These are phyloP conservation scores for Amphibolis antarctica DNA, from an alignment of 106 monocot genomes.

Conservation along the genomic window DNA sequence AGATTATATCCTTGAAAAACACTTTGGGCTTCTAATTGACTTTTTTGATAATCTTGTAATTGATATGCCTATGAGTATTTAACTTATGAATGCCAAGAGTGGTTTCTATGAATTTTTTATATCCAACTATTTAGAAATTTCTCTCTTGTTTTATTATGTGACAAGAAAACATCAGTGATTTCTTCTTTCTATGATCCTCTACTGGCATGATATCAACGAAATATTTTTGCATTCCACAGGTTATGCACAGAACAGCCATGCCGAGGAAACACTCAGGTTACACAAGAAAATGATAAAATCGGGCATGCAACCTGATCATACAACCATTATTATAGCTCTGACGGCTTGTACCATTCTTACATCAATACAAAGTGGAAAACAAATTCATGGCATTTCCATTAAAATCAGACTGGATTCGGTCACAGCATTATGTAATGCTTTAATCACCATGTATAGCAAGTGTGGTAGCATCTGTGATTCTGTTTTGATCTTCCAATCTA, in stretches of 20 bases:
- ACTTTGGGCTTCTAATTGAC: too few species aligned
- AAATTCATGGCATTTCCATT: constrained; percentile 45
- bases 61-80: too few species aligned
- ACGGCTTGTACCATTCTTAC: constrained; percentile 65
- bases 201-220: background rate
- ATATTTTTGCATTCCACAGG: constrained; percentile 24
- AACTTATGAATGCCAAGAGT: too few species aligned
- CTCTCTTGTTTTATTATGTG: too few species aligned
- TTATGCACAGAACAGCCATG: constrained; percentile 53
- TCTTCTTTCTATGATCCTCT: too few species aligned
- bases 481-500: constrained; percentile 25
- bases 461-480: constrained; percentile 62
- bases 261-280: constrained; percentile 54
- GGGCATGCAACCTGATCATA: constrained; percentile 55
- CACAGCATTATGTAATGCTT: constrained; percentile 46
- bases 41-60: too few species aligned
- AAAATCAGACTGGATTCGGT: constrained; percentile 41
- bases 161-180: too few species aligned
- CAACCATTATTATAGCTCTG: constrained; percentile 47
- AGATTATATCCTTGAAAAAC: too few species aligned
- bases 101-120: too few species aligned
- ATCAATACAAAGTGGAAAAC: constrained; percentile 48
- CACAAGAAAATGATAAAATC: constrained; percentile 35
- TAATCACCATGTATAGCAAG: constrained; percentile 83
- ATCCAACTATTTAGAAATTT: too few species aligned